Base-by-base conservation (phyloP, 2,329 filamentous ascomycete genomes). In the Pseudonectria foliicola region DNA sequence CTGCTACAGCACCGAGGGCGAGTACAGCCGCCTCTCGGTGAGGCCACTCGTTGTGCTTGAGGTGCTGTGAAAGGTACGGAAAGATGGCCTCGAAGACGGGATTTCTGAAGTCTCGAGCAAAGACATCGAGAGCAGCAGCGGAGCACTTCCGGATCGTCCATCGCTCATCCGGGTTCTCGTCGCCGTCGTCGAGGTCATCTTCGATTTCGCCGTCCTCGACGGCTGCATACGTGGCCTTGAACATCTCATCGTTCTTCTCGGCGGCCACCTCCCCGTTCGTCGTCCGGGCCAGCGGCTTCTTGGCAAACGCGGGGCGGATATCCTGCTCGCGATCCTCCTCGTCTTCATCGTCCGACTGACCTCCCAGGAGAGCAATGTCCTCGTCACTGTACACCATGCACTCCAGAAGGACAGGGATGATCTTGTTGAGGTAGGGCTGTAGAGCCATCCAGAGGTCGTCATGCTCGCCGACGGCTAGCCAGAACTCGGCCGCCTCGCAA, bases 121-220 rank as follows among this genome's bases (percentile, higher is more conserved):
- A 89, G 10, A 95, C 86, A 56, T 98, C 92, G 27, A 98, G 71
- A 7, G 92, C 89, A 10, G 92, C 92, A 7, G 92, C 92, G 25
- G 92, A 96, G 66, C 92, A 96, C 64, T 98, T 98, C 44, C 92
- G 80, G 34, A 98, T 69, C 35, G 90, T 96, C 92, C 92, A 98
- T 50, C 80, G 77, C 57, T 94, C 87, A 58, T 96, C 92, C 1
- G 87, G 86, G 49, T 89, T 86, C 32, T 73, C 75, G 43, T 86
- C 86, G 30, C 88, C 86, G 31, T 85, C 84, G 36, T 80, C 75
- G 25, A 82, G 81, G 27, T 83, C 74, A 30, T 74, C 68, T n/a
- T 80, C 77, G 28, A 95, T 79, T 58, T 95, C 89, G 25, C 88
- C 90, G 43, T 95, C 90, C 50, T 90, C 90, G 6, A 89, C 63